Conservation (phyloP, 768 basidiomycete species). For the Botryobasidium botryosum region DNA sequence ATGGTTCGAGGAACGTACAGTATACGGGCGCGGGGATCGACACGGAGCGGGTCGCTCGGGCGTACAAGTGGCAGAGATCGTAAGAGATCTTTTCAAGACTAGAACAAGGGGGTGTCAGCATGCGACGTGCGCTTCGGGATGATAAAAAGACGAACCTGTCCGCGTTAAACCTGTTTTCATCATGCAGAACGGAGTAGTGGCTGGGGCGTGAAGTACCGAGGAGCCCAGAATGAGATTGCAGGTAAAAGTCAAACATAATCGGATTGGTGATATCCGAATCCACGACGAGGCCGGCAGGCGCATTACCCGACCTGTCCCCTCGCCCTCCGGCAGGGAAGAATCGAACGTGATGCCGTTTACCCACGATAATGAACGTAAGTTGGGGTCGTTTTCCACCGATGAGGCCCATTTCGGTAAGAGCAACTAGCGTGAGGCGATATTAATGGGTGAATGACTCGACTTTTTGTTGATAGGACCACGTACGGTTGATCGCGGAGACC, state of each 20-base stretch:
- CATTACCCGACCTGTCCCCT: conserved; percentile 6
- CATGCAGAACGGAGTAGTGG: conserved; percentile 42
- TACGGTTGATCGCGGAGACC: conserved; percentile 6
- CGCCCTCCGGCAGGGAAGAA: conserved; percentile 8
- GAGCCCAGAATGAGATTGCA: conserved; percentile 19
- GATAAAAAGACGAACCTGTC: too few relatives aligned
- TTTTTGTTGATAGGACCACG: neutral
- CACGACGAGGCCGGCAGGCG: conserved; percentile 9
- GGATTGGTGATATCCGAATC: conserved; percentile 4
- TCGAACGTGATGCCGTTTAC: conserved; percentile 9
- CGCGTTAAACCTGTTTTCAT: too few relatives aligned
- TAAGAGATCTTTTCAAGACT: conserved; percentile 54
- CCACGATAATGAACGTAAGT: conserved; percentile 12
- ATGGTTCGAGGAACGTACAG: too few relatives aligned
- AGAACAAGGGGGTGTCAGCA: too few relatives aligned
- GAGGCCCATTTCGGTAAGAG: too few relatives aligned
- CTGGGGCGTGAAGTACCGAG: conserved; percentile 59
- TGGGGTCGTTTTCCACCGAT: conserved; percentile 1
- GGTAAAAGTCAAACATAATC: conserved; percentile 9
- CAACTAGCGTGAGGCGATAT: neutral
- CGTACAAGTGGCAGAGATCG: conserved; percentile 66
- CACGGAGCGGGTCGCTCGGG: conserved; percentile 62
- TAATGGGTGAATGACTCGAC: neutral
- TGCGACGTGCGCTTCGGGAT: too few relatives aligned
- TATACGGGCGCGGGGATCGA: conserved; percentile 74